phyloP scores from a whole-genome alignment of 164 flowering plant genomes.

The grape (Vitis vinifera) region ASM3070453v1 NC_081818.1:12525001-12525500 shows the following conservation, averaged over 20 bases:
- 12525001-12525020: constrained; percentile 46
- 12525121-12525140: neutral
- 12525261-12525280: constrained; percentile 9
- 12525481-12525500: constrained; percentile 9
- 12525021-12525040: constrained; percentile 45
- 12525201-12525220: constrained; percentile 15
- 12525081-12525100: constrained; percentile 43
- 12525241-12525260: constrained; percentile 15
- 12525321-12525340: constrained; percentile 5
- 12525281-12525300: constrained; percentile 12
- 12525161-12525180: constrained; percentile 14
- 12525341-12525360: neutral
- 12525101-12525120: constrained; percentile 33
- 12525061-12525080: constrained; percentile 7
- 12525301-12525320: neutral
- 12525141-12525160: constrained; percentile 21
- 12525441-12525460: constrained; percentile 10
- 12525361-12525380: neutral
- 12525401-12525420: constrained; percentile 14
- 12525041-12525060: constrained; percentile 27
- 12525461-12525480: constrained; percentile 3
- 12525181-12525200: constrained; percentile 7
- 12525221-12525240: constrained; percentile 17
- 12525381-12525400: neutral
- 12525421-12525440: constrained; percentile 16